Base-by-base conservation (phyloP, 495 filamentous ascomycete genomes). In the Aspergillus incahuasiensis region DNA sequence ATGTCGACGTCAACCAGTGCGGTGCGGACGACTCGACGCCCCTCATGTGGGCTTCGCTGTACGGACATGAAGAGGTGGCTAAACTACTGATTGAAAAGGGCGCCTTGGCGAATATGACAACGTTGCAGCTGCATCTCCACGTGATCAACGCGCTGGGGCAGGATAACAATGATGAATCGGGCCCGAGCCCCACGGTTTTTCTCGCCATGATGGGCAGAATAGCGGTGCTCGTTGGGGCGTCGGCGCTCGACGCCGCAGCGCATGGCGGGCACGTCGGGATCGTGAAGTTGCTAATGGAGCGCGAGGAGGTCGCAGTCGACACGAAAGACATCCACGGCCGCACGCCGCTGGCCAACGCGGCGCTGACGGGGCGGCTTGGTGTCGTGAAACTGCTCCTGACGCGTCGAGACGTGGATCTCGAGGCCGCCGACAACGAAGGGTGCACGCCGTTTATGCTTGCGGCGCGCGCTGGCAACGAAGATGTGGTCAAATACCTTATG, bases 21-120 rank as follows among this genome's bases (percentile, higher is more conserved):
- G 39, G 39, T 19, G 49, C 0, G 4, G 38, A 52, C 5, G 38
- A 32, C 35, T 43, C 38, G 9, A 52, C 49, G 9, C 49, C 49
- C 7, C 6, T 52, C 35, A 42, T 41, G 49, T 43, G 49, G 49
- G 49, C 49, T 19, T 38, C 49, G 3, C 2, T 32, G 38, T 12
- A 32, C 7, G 44, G 54, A 1, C 50, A 64, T 7, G 53, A 55
- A 16, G 24, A 32, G 1, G 39, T 58, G 13, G 58, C 61, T 45
- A 24, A 41, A 20, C 32, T 55, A 13, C 32, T 55, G 11, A 16
- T 54, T 15, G 41, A 54, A 6, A 4, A 54, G 1, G 52, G 41
- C 16, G 41, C 41, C n/a, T n/a, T n/a, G n/a, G n/a, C n/a, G n/a
- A n/a, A n/a, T n/a, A n/a, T n/a, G n/a, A n/a, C 12, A 22, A 6